A percentile compares a stretch with the other conserved stretches of the same genome.
phyloP scores from a whole-genome alignment of 768 basidiomycete genomes.

The Amanita thiersii region DNA sequence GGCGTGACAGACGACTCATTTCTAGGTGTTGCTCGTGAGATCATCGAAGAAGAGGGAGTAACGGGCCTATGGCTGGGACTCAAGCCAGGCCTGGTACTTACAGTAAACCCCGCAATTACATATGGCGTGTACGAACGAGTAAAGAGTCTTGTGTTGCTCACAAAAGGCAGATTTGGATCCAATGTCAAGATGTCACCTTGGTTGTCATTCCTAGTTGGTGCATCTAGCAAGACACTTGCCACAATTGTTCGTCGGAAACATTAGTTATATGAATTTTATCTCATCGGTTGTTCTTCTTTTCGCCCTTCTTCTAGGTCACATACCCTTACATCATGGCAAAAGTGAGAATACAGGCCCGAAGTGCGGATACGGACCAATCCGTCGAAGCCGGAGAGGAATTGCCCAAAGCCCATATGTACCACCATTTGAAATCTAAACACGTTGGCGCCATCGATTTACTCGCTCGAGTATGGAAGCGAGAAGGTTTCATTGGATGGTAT shows the following conservation, averaged over 20 bases:
- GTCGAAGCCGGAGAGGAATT: conserved; percentile 29
- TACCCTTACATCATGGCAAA: conserved; percentile 97
- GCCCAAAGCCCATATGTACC: conserved; percentile 28
- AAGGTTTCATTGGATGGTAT: conserved; percentile 93
- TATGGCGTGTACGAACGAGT: conserved; percentile 92
- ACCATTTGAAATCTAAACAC: conserved; percentile 41
- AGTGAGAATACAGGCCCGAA: conserved; percentile 87
- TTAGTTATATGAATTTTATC: background rate
- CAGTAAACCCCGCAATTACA: conserved; percentile 96
- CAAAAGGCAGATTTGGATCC: conserved; percentile 34
- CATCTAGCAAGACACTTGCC: conserved; percentile 89
- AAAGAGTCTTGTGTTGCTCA: conserved; percentile 63
- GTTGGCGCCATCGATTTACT: conserved; percentile 77
- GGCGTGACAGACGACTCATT: conserved; percentile 58
- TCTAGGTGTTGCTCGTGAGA: conserved; percentile 72
- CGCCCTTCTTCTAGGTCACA: conserved; percentile 52
- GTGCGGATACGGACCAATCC: conserved; percentile 46
- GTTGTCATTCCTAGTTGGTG: conserved; percentile 80
- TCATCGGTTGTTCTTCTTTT: conserved; percentile 4
- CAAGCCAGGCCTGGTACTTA: conserved; percentile 89
- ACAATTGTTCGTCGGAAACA: conserved; percentile 85
- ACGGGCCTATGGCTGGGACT: conserved; percentile 90
- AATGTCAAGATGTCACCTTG: conserved; percentile 65
- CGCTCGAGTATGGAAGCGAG: conserved; percentile 54
- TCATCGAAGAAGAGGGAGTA: conserved; percentile 83